phyloP scores from a whole-genome alignment of 2,329 filamentous ascomycete genomes.

The Myriosclerotinia duriaeana region DNA sequence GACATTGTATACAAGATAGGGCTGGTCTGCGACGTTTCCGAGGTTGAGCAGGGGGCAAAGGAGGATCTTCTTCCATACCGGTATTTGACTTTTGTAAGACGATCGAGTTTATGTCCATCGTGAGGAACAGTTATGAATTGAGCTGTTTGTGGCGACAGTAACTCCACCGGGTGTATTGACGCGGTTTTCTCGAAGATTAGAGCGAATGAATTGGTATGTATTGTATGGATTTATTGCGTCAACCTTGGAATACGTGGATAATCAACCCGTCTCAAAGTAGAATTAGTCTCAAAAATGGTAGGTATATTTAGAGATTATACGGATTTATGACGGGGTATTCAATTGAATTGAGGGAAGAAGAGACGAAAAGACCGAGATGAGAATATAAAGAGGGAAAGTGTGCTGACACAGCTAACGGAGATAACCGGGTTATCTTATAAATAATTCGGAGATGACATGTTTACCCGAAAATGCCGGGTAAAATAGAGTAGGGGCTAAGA shows the following conservation, averaged over 20 bases:
- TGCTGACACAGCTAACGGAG: not conserved
- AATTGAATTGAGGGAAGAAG: not conserved
- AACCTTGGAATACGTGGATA: not conserved
- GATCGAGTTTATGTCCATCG: slow-evolving; percentile 23
- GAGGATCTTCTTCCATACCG: not conserved
- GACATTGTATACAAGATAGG: slow-evolving; percentile 47
- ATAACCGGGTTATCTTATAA: slow-evolving; percentile 9
- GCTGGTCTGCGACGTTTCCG: slow-evolving; percentile 40
- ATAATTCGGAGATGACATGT: slow-evolving; percentile 8
- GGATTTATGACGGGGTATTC: slow-evolving; percentile 17
- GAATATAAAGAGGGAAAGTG: not conserved
- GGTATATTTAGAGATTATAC: not conserved
- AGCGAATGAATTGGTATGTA: no score
- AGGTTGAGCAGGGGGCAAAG: slow-evolving; percentile 20
- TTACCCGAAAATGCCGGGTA: not conserved
- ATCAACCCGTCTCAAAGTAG: not conserved
- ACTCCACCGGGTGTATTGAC: not conserved
- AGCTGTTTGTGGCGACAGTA: not conserved
- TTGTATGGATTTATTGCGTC: not conserved
- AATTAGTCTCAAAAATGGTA: not conserved
- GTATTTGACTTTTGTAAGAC: slow-evolving; percentile 10
- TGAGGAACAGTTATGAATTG: no score
- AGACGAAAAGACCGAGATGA: slow-evolving; percentile 15
- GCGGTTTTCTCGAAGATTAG: not conserved
- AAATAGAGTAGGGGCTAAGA: not conserved